These are phyloP conservation scores for Phyllosticta citribraziliensis DNA, from an alignment of 2,329 filamentous ascomycete species.

Conservation along the genomic window DNA sequence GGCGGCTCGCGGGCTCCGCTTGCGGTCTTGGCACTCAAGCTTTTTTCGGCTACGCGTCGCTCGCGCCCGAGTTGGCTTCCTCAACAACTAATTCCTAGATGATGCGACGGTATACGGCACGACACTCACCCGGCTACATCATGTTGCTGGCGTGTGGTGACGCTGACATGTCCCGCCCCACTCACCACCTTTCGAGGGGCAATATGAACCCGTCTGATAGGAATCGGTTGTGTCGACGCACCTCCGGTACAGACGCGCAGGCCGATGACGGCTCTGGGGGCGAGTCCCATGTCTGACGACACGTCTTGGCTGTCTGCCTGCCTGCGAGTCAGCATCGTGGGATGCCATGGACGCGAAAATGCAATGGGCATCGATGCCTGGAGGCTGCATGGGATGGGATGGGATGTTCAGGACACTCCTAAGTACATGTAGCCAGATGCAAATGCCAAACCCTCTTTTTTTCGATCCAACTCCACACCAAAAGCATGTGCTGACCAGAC, in stretches of 20 bases:
- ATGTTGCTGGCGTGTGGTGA: constrained; percentile 36
- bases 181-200: constrained; percentile 38
- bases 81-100: constrained; percentile 71
- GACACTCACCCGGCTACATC: constrained; percentile 42
- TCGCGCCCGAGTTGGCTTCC: constrained; percentile 29
- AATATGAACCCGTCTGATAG: constrained; percentile 36
- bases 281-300: not conserved
- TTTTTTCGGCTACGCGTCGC: not conserved
- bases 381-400: too few relatives aligned
- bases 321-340: not conserved
- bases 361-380: too few relatives aligned
- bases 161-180: constrained; percentile 38
- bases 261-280: not conserved
- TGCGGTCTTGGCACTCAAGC: not conserved
- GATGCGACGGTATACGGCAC: constrained; percentile 58
- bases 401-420: too few relatives aligned
- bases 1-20: constrained; percentile 2
- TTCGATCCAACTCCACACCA: not conserved
- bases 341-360: not conserved
- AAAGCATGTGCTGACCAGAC: not conserved
- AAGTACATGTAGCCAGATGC: not conserved
- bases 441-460: not conserved
- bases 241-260: not conserved
- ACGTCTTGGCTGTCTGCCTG: not conserved
- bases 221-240: constrained; percentile 15